These are phyloP conservation scores for Vicia sativa DNA, from an alignment of 306 rosid genomes.

Conservation along the genomic window DNA sequence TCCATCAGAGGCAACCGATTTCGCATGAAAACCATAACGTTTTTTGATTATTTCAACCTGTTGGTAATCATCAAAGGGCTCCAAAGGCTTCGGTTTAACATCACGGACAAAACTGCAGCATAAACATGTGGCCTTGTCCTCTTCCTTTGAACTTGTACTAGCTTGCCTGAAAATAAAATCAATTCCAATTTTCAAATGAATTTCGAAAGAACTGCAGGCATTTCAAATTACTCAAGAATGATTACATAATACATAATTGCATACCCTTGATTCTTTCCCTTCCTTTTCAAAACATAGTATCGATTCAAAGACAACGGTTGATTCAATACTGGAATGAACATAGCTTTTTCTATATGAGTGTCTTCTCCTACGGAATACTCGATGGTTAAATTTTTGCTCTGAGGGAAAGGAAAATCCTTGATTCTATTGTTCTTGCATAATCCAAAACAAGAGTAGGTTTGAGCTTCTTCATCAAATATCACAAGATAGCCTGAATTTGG, in stretches of 20 bases:
- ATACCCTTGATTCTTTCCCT: conserved; percentile 47
- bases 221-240: no score
- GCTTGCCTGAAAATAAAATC: conserved; percentile 39
- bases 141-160: conserved; percentile 46
- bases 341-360: neutral
- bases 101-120: conserved; percentile 7
- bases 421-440: conserved; percentile 9
- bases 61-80: conserved; percentile 37
- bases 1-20: conserved; percentile 46
- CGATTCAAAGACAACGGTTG: conserved; percentile 58
- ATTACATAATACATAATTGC: conserved; percentile 22
- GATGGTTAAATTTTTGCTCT: conserved; percentile 43
- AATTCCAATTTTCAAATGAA: no score
- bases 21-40: conserved; percentile 36
- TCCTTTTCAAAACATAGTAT: conserved; percentile 57
- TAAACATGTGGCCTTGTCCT: conserved; percentile 36
- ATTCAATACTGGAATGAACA: conserved; percentile 65
- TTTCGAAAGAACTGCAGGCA: no score
- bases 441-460: conserved; percentile 32
- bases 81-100: conserved; percentile 32
- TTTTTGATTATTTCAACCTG: conserved; percentile 40
- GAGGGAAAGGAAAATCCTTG: conserved; percentile 47
- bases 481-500: conserved; percentile 50
- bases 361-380: neutral
- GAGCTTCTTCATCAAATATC: conserved; percentile 44